Evolutionary conservation across 306 rosid species (phyloP).

Genomic region (Medicago lupulina): DNA sequence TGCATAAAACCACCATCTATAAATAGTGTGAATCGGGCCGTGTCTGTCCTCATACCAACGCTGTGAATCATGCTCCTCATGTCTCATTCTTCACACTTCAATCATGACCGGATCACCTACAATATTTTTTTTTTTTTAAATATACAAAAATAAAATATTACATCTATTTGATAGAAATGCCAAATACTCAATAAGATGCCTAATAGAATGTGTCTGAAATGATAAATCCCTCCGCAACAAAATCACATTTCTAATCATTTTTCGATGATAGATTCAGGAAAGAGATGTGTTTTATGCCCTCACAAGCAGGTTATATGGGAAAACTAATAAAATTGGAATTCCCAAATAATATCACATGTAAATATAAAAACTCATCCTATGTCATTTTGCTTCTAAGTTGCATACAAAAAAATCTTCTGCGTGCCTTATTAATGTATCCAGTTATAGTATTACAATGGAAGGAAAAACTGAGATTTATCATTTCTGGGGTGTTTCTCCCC

Average conservation of each 20-base stretch:
- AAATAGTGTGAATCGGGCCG: too few relatives aligned
- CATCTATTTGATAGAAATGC: too few relatives aligned
- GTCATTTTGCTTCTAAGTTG: constrained; percentile 15
- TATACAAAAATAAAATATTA: too few relatives aligned
- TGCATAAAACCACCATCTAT: too few relatives aligned
- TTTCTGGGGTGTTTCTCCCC: constrained; percentile 62
- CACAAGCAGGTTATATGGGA: background rate
- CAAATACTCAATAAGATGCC: constrained; percentile 5
- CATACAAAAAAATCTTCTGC: constrained; percentile 7
- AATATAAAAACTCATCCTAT: background rate
- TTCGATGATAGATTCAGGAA: constrained; percentile 9
- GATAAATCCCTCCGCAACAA: constrained; percentile 17
- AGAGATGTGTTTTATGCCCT: background rate
- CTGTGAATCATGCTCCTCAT: too few relatives aligned
- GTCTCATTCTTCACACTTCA: too few relatives aligned
- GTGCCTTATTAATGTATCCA: too few relatives aligned
- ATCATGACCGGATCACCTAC: too few relatives aligned
- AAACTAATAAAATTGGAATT: background rate
- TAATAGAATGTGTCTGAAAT: constrained; percentile 29
- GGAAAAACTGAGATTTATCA: constrained; percentile 52
- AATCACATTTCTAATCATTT: constrained; percentile 36
- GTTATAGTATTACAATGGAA: background rate
- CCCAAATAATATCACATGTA: constrained; percentile 1
- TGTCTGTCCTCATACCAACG: too few relatives aligned
- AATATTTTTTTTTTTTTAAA: too few relatives aligned